phyloP scores from a whole-genome alignment of 306 rosid genomes.

The Acacia confusa region DNA sequence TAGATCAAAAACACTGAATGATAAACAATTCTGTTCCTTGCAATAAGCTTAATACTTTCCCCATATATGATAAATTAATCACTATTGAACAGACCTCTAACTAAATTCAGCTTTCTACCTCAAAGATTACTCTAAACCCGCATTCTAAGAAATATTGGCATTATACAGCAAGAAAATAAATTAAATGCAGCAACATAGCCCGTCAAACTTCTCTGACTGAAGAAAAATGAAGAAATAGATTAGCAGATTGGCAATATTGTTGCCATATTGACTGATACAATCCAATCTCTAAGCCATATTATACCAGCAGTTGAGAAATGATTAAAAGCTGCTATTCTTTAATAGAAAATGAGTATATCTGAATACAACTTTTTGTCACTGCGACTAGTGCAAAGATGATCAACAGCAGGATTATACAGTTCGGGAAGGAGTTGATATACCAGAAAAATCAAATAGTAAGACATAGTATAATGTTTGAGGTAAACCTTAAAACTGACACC shows the following conservation, averaged over 20 bases:
- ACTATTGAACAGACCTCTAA: too few relatives aligned
- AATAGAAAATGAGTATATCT: background rate
- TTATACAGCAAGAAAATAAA: too few relatives aligned
- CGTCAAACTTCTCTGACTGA: too few relatives aligned
- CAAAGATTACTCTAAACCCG: too few relatives aligned
- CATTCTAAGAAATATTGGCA: too few relatives aligned
- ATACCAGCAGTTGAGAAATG: background rate
- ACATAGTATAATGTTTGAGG: background rate
- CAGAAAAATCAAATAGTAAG: background rate
- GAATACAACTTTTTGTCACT: background rate
- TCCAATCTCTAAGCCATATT: too few relatives aligned
- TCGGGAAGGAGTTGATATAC: background rate
- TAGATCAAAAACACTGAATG: background rate
- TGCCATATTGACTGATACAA: too few relatives aligned
- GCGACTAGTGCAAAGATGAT: background rate
- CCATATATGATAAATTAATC: too few relatives aligned
- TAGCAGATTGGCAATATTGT: too few relatives aligned
- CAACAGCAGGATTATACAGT: background rate
- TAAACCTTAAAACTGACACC: slow-evolving; percentile 22
- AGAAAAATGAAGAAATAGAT: too few relatives aligned
- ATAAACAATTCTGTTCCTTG: background rate
- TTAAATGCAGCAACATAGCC: too few relatives aligned
- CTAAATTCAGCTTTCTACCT: too few relatives aligned
- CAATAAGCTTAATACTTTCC: background rate
- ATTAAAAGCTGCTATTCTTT: background rate